phyloP scores from a whole-genome alignment of 2,329 filamentous ascomycete species.

The Ascochyta rabiei region DNA sequence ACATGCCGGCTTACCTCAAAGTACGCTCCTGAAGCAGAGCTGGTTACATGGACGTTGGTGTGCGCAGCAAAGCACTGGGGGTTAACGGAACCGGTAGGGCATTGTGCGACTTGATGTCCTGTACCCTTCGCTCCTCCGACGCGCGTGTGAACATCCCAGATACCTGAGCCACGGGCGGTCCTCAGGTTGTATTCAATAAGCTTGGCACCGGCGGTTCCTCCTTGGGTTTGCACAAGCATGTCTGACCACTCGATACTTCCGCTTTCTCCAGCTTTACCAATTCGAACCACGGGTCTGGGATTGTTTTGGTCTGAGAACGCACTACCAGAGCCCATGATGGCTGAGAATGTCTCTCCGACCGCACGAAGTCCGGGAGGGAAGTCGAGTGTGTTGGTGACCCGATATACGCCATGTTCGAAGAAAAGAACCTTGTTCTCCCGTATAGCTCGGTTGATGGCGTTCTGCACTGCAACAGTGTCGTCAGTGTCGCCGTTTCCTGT shows the following conservation, averaged over 20 bases:
- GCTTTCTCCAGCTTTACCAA: conserved; percentile 68
- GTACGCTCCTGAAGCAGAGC: conserved; percentile 66
- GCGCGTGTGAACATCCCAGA: conserved; percentile 90
- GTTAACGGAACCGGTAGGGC: conserved; percentile 70
- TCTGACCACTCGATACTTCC: conserved; percentile 75
- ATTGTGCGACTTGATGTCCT: conserved; percentile 75
- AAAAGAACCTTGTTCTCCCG: conserved; percentile 62
- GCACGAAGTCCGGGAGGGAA: conserved; percentile 75
- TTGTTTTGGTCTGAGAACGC: conserved; percentile 55
- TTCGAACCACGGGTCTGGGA: conserved; percentile 69
- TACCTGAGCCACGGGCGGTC: conserved; percentile 57
- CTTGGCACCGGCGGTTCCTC: conserved; percentile 71
- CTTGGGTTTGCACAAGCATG: conserved; percentile 73
- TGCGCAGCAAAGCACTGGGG: conserved; percentile 75
- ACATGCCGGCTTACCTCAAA: conserved; percentile 65
- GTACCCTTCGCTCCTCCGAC: conserved; percentile 83
- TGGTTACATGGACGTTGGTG: conserved; percentile 56
- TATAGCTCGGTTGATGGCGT: conserved; percentile 68
- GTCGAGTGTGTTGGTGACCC: conserved; percentile 62
- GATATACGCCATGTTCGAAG: conserved; percentile 65
- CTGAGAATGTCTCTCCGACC: conserved; percentile 83
- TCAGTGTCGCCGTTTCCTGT: conserved; percentile 81
- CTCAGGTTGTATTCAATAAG: conserved; percentile 76
- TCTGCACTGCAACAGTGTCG: conserved; percentile 81
- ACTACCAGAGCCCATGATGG: conserved; percentile 79